A percentile compares a stretch with the other conserved stretches of the same genome.
phyloP scores from a whole-genome alignment of 1,139 yeast genomes.

The Kazachstania sp. region DNA sequence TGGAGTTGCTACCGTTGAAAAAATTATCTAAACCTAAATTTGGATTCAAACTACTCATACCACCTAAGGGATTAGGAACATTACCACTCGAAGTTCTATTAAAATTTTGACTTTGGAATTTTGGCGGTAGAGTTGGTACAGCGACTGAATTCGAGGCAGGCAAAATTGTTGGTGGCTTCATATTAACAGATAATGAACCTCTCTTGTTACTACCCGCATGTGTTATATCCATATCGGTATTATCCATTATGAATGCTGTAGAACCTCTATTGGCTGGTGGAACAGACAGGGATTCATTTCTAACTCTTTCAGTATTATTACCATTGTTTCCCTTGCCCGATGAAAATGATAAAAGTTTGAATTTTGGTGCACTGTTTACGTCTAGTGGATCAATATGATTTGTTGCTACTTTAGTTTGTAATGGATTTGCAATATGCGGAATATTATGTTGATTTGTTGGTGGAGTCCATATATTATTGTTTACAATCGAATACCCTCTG shows the following conservation, averaged over 20 bases:
- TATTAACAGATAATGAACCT: conserved; percentile 3
- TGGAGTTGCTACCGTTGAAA: conserved; percentile 8
- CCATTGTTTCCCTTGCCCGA: not conserved
- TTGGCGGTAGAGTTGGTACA: not conserved
- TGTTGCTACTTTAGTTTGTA: not conserved
- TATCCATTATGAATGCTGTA: conserved; percentile 11
- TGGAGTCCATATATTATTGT: conserved; percentile 23
- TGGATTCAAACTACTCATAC: not conserved
- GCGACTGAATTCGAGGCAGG: conserved; percentile 4
- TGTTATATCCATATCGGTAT: conserved; percentile 14
- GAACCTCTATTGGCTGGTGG: conserved; percentile 14
- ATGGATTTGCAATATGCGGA: conserved; percentile 2
- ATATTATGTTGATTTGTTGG: conserved; percentile 5
- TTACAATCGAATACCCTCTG: conserved; percentile 33
- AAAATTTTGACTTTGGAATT: not conserved
- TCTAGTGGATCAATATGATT: conserved; percentile 1
- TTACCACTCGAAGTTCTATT: not conserved
- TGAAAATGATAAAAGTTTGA: conserved; percentile 5
- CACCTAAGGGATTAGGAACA: not conserved
- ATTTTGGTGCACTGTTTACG: conserved; percentile 1
- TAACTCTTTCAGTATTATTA: not conserved
- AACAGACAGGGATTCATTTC: conserved; percentile 2
- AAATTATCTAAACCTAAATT: conserved; percentile 8
- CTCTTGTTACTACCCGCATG: conserved; percentile 3
- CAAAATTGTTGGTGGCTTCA: conserved; percentile 9